These are phyloP conservation scores for Eudorina sp. DNA, from an alignment of 139 green algal species.

Conservation along the genomic window DNA sequence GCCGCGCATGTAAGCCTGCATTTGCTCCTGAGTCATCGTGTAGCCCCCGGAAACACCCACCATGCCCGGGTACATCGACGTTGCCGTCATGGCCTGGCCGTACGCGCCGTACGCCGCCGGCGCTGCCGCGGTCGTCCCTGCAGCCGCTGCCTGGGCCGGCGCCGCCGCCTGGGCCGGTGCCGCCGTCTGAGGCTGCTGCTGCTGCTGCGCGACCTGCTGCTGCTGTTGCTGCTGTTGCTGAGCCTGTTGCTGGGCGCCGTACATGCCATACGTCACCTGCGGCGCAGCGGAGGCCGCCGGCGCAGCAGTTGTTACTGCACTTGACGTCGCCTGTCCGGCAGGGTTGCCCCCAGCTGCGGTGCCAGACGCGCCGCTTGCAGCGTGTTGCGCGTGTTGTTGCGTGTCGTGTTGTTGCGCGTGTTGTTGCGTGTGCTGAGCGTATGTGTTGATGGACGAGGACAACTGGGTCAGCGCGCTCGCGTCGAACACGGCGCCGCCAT, in stretches of 20 bases:
- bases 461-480: conserved; percentile 13
- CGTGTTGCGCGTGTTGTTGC: background rate
- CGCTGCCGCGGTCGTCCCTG: background rate
- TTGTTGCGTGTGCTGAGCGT: conserved; percentile 3
- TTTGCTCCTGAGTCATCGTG: conserved; percentile 36
- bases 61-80: conserved; percentile 32
- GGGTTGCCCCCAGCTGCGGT: background rate
- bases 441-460: conserved; percentile 22
- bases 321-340: background rate
- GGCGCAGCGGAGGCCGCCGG: background rate
- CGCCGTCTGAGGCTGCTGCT: background rate
- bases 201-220: background rate
- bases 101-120: conserved; percentile 30
- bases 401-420: background rate
- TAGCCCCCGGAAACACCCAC: conserved; percentile 15
- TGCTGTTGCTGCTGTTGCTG: conserved; percentile 7
- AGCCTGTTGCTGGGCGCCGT: background rate
- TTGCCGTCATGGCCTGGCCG: background rate
- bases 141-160: background rate
- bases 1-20: conserved; percentile 45
- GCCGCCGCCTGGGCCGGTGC: background rate
- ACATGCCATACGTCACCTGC: conserved; percentile 2
- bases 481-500: background rate
- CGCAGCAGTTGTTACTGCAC: background rate
- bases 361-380: background rate